Evolutionary conservation across 495 filamentous ascomycete genomes (phyloP).

Genomic region (Niebla homalea): DNA sequence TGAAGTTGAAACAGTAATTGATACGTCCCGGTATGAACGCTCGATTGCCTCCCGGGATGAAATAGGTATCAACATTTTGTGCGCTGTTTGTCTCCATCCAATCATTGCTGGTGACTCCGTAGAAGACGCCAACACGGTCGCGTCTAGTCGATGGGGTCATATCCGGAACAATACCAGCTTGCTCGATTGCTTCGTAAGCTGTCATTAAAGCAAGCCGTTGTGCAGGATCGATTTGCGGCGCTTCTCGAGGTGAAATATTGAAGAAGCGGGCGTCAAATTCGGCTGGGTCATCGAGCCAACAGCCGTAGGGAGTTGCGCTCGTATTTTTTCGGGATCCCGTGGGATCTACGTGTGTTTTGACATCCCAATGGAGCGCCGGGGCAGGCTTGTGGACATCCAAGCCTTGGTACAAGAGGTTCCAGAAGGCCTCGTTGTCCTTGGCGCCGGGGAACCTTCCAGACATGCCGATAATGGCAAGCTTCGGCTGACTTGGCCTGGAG

Average conservation of each 20-base stretch:
- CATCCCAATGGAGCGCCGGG: slow-evolving; percentile 22
- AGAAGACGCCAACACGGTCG: slow-evolving; percentile 26
- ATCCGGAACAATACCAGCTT: slow-evolving; percentile 22
- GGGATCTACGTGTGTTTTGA: slow-evolving; percentile 18
- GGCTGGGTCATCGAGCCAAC: slow-evolving; percentile 58
- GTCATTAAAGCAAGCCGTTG: slow-evolving; percentile 25
- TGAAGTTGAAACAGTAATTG: slow-evolving; percentile 21
- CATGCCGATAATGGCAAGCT: slow-evolving; percentile 62
- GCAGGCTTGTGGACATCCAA: slow-evolving; percentile 40
- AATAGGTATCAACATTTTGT: slow-evolving; percentile 30
- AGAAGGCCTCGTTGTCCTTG: slow-evolving; percentile 47
- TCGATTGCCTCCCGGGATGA: slow-evolving; percentile 25
- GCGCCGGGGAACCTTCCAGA: slow-evolving; percentile 62
- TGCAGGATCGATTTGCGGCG: slow-evolving; percentile 25
- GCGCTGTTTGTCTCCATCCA: slow-evolving; percentile 23
- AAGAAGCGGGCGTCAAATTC: slow-evolving; percentile 30
- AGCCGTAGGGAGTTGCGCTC: slow-evolving; percentile 40
- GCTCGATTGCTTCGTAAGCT: slow-evolving; percentile 29
- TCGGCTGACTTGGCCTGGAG: slow-evolving; percentile 7
- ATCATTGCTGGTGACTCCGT: slow-evolving; percentile 26
- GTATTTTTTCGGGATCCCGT: slow-evolving; percentile 21
- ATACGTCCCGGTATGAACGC: slow-evolving; percentile 29
- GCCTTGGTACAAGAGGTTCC: slow-evolving; percentile 56
- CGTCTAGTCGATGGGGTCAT: slow-evolving; percentile 20
- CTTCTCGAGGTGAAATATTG: slow-evolving; percentile 32